phyloP scores from a whole-genome alignment of 345 rosid genomes.

The Bruguiera parviflora region DNA sequence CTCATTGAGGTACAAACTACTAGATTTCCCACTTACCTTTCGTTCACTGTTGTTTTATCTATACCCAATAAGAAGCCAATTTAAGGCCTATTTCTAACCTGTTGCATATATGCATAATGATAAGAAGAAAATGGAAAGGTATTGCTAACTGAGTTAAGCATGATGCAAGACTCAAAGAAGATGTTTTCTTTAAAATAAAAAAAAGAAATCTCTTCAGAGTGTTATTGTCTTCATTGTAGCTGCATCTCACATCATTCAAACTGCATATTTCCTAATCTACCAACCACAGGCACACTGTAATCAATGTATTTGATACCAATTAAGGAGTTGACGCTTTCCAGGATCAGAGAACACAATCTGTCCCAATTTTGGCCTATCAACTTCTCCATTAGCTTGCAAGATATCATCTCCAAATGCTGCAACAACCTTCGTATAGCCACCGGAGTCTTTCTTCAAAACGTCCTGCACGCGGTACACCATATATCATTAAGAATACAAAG shows the following conservation, averaged over 20 bases:
- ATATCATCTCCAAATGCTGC: slow-evolving; percentile 36
- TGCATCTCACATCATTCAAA: no score
- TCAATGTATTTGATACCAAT: slow-evolving; percentile 38
- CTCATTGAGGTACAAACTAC: not conserved
- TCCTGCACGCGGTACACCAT: slow-evolving; percentile 11
- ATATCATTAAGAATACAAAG: not conserved
- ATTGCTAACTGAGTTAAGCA: no score
- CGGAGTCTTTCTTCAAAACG: slow-evolving; percentile 25
- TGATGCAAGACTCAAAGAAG: not conserved
- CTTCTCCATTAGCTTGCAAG: slow-evolving; percentile 32
- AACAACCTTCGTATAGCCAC: slow-evolving; percentile 34
- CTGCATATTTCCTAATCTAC: not conserved
- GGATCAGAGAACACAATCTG: slow-evolving; percentile 81
- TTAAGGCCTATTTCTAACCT: no score
- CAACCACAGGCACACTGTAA: not conserved
- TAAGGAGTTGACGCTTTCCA: slow-evolving; percentile 72
- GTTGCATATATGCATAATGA: not conserved
- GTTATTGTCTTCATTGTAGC: no score
- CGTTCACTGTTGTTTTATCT: no score
- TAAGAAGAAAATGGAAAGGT: not conserved
- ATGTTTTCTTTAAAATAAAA: not conserved
- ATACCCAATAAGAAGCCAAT: no score
- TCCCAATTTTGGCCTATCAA: slow-evolving; percentile 66
- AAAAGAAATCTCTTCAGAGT: not conserved
- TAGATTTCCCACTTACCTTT: not conserved